Evolutionary conservation across 768 basidiomycete species (phyloP).

Genomic region (Auricularia auricula-judae): DNA sequence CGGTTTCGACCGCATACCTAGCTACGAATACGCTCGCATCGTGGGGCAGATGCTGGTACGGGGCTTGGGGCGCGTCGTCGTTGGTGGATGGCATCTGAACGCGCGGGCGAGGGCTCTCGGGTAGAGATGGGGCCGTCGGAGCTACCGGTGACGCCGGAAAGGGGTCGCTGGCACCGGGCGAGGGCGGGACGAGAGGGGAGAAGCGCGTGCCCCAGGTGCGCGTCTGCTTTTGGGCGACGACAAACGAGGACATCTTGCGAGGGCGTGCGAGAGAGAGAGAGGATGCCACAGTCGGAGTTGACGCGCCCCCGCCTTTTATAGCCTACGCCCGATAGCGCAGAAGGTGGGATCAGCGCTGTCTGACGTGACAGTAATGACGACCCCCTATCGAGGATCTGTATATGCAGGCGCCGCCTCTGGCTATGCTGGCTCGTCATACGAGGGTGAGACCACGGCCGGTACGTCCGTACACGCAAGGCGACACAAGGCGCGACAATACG

Average conservation of each 20-base stretch:
- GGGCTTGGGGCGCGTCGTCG: background rate
- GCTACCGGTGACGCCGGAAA: conserved; percentile 3
- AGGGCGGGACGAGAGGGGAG: conserved; percentile 46
- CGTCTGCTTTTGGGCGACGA: conserved; percentile 9
- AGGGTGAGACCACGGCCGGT: too few species aligned
- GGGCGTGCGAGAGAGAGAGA: background rate
- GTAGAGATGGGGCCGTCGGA: background rate
- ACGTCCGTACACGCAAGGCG: too few species aligned
- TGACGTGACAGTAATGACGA: too few species aligned
- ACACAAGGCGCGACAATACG: too few species aligned
- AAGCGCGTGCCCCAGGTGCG: conserved; percentile 66
- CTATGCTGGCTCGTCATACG: too few species aligned
- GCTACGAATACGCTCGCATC: conserved; percentile 80
- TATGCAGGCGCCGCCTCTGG: too few species aligned
- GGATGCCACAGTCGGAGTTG: background rate
- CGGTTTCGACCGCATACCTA: conserved; percentile 33
- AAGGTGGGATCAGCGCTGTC: too few species aligned
- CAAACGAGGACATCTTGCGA: background rate
- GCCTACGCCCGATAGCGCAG: too few species aligned
- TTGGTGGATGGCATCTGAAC: background rate
- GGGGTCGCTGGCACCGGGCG: conserved; percentile 20
- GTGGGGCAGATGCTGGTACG: conserved; percentile 33
- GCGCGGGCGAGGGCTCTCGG: background rate
- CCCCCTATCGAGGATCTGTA: too few species aligned
- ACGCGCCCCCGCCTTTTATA: too few species aligned